Conservation (phyloP, 106 monocot genomes). For the Dendrobium nobile region DNA sequence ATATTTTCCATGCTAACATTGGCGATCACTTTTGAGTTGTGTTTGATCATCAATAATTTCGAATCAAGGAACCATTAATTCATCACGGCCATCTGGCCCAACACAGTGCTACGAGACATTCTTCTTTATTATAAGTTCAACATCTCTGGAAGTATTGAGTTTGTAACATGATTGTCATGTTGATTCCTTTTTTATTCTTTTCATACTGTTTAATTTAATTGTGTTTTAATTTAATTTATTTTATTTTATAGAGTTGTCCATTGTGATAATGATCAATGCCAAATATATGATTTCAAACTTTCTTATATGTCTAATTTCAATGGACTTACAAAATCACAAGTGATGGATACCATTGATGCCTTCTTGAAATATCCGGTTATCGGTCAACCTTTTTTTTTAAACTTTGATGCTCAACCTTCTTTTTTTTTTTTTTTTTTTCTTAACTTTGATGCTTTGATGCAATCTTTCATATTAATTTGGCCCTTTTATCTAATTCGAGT, state of each 20-base stretch:
- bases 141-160: neutral
- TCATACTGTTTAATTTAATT: too few relatives aligned
- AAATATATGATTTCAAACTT: slow-evolving; percentile 1
- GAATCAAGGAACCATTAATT: too few relatives aligned
- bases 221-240: neutral
- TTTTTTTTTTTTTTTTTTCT: neutral
- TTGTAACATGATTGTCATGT: neutral
- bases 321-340: neutral
- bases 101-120: too few relatives aligned
- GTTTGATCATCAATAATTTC: too few relatives aligned
- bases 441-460: neutral
- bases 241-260: neutral
- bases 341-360: neutral
- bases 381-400: neutral
- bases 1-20: too few relatives aligned
- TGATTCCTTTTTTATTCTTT: too few relatives aligned
- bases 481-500: neutral
- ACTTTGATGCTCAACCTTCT: neutral
- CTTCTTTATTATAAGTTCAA: too few relatives aligned
- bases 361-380: slow-evolving; percentile 3
- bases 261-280: neutral
- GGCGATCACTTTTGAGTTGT: too few relatives aligned
- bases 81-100: too few relatives aligned
- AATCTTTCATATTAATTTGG: neutral
- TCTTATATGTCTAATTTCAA: neutral